Evolutionary conservation across 2,329 filamentous ascomycete genomes (phyloP), one percentile per base, ranked within the genome.

Genomic region (Hypocrella siamensis): DNA sequence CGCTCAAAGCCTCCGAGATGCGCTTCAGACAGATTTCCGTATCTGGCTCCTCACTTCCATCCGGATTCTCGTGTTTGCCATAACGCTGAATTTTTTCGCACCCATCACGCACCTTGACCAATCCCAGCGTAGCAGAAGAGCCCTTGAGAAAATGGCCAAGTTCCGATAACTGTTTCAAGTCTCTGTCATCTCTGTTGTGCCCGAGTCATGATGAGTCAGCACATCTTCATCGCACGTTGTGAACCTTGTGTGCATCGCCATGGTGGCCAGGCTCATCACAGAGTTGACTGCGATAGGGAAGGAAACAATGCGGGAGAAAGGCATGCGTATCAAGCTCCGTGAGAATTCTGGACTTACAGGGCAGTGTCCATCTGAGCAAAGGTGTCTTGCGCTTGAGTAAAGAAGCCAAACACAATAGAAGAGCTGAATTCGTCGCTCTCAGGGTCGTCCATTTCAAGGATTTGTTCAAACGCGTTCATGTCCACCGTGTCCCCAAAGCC

Each of bases 41-140:
- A 45, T 92, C 74, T 2, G 63, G 59, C 49, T 83, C 75, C 35
- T 64, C 59, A 5, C 63, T 67, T 26, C 85, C 85, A 27, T 80
- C 77, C 37, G 82, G 71, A 44, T 88, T 85, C 57, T 86, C 83
- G 46, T 70, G 66, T 47, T 80, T 79, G 42, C 88, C 88, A 52
- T 77, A 92, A 49, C 93, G 79, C 57, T 98, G 88, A 47, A 98
- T 94, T 65, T 92, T 85, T 59, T 96, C 86, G 60, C 90, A 98
- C 39, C 75, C 79, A 48, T 94, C 85, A 53, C 84, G 82, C 46
- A 98, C 79, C 55, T 92, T 92, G 46, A 71, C 78, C 34, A 96
- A 70, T 28, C 90, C 90, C 33, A 98, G 70, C 4, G 90, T 94
- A 25, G 90, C 88, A 7, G 88, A 94, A 6, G 88, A 96, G 37